Base-by-base conservation (phyloP, 106 monocot species). In the Hemerocallis citrina region DNA sequence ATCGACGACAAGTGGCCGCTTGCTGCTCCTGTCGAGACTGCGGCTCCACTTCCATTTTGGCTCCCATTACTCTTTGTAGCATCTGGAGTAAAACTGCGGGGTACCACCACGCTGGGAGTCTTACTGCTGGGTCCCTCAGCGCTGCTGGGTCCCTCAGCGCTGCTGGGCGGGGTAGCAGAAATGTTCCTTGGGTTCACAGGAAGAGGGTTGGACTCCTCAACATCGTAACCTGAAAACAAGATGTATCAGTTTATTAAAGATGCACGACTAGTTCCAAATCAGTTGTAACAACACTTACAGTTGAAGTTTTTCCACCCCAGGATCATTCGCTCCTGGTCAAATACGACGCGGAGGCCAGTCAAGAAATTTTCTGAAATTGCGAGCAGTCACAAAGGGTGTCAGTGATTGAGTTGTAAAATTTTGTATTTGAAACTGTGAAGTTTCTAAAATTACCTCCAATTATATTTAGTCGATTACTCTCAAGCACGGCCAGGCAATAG, bases 401-500 rank as follows among this genome's bases (percentile, higher is more conserved):
- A 38, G 37, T 38, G 37, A 38, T 38, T 38, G 5, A 38, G 7
- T 6, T 6, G 11, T 38, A 38, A 5, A 38, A 6, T 11, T 38
- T 38, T 6, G 11, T 11, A 38, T 38, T 38, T 38, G 7, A 38
- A 38, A 38, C 37, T 11, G 37, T 38, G 37, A 38, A 6, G 11
- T 38, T 5, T 38, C 5, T 38, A 25, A 61, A 61, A 81, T 84
- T 85, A 88, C 92, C 75, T 58, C 92, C 92, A 61, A 92, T 79
- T 48, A 92, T 84, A 55, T 88, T 84, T 35, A 79, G 21, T 29
- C 56, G 57, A 40, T 30, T 61, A 59, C 78, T 77, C 72, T 88
- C 88, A 61, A 75, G 25, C 11, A 92, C 36, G 57, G 81, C 92
- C 46, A 92, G 72, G 71, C 92, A 92, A 74, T 88, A 88, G 36